Percentiles rank a stretch among this genome's conserved stretches.
Conservation (phyloP, 2,329 filamentous ascomycete genomes). For the Sporothrix schenckii region DNA sequence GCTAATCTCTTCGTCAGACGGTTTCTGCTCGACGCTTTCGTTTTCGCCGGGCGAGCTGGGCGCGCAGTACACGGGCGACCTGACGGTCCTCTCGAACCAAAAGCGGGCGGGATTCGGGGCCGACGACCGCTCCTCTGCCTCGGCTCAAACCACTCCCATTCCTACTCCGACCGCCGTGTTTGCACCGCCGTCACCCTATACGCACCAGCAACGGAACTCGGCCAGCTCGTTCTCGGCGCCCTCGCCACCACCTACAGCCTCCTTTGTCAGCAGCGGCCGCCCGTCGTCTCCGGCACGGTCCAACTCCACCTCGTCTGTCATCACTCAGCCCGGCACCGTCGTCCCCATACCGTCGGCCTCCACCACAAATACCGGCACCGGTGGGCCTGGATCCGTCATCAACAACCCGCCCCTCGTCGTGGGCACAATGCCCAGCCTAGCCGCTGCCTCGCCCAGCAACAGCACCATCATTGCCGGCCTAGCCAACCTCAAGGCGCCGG, state of each 20-base stretch:
- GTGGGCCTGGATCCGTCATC: slow-evolving; percentile 49
- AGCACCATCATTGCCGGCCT: slow-evolving; percentile 19
- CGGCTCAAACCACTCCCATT: slow-evolving; percentile 68
- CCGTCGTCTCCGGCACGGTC: slow-evolving; percentile 80
- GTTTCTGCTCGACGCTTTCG: slow-evolving; percentile 90
- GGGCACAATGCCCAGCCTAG: slow-evolving; percentile 74
- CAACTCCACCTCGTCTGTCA: slow-evolving; percentile 81
- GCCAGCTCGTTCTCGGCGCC: slow-evolving; percentile 61
- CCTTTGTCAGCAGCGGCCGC: slow-evolving; percentile 63
- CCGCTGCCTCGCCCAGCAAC: slow-evolving; percentile 63
- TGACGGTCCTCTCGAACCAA: slow-evolving; percentile 39
- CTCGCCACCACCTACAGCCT: slow-evolving; percentile 57
- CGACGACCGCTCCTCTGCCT: slow-evolving; percentile 44
- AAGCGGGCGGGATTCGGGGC: background rate
- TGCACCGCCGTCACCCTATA: slow-evolving; percentile 63
- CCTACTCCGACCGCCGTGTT: slow-evolving; percentile 69
- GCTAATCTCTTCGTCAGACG: slow-evolving; percentile 73
- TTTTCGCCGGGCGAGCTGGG: slow-evolving; percentile 85
- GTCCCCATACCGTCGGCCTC: slow-evolving; percentile 37
- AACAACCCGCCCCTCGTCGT: slow-evolving; percentile 80
- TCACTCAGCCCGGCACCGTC: slow-evolving; percentile 60
- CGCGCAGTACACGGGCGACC: slow-evolving; percentile 72
- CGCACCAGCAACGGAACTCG: slow-evolving; percentile 62
- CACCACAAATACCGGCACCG: background rate
- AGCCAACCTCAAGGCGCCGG: slow-evolving; percentile 1